Evolutionary conservation across 495 filamentous ascomycete species (phyloP).

Genomic region (Hypoxylon intermedium): DNA sequence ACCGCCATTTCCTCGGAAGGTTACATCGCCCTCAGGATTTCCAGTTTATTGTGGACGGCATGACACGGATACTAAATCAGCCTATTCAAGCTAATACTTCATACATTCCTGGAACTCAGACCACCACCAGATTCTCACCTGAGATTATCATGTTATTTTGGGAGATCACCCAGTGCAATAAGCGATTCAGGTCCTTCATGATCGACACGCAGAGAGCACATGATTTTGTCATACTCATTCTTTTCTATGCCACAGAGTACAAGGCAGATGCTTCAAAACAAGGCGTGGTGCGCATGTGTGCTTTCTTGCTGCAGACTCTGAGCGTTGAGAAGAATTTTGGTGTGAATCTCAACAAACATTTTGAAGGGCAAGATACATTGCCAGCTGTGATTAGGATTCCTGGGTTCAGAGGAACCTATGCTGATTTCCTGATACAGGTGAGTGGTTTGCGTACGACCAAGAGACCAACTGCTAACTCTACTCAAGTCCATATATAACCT

Average conservation of each 20-base stretch:
- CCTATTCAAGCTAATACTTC: slow-evolving; percentile 86
- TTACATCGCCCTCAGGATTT: slow-evolving; percentile 95
- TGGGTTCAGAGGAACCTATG: slow-evolving; percentile 89
- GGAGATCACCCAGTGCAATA: slow-evolving; percentile 97
- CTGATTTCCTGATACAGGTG: slow-evolving; percentile 91
- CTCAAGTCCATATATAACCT: slow-evolving; percentile 86
- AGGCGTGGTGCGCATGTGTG: slow-evolving; percentile 93
- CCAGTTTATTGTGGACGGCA: slow-evolving; percentile 95
- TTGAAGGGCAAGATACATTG: slow-evolving; percentile 87
- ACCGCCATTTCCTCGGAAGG: slow-evolving; percentile 88
- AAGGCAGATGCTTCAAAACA: slow-evolving; percentile 86
- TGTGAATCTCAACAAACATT: slow-evolving; percentile 84
- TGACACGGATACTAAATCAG: slow-evolving; percentile 92
- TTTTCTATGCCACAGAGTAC: slow-evolving; percentile 92
- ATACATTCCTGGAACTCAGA: slow-evolving; percentile 87
- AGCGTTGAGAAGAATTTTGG: slow-evolving; percentile 94
- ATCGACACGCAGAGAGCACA: slow-evolving; percentile 93
- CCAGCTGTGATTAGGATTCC: slow-evolving; percentile 79
- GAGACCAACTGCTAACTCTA: slow-evolving; percentile 2
- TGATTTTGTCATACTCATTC: slow-evolving; percentile 87
- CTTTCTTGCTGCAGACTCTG: slow-evolving; percentile 93
- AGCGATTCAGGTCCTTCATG: slow-evolving; percentile 94
- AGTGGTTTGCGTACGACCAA: slow-evolving; percentile 43
- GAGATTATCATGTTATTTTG: slow-evolving; percentile 98
- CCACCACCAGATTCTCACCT: slow-evolving; percentile 83